phyloP scores from a whole-genome alignment of 78 protist species.

The Polysphondylium violaceum region DNA sequence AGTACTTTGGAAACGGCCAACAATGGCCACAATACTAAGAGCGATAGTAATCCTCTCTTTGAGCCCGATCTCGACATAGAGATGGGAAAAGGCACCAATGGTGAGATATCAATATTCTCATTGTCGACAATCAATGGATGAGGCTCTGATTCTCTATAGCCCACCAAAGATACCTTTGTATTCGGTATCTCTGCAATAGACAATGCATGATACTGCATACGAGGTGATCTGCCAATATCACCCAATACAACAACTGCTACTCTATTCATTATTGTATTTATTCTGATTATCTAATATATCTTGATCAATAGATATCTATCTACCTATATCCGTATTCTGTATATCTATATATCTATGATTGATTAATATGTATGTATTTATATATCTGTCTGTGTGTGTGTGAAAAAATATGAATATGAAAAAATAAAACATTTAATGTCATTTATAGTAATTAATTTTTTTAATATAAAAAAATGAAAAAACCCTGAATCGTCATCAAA shows the following conservation, averaged over 20 bases:
- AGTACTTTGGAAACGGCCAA: constrained; percentile 25
- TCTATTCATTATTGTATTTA: constrained; percentile 1
- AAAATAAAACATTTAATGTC: too few relatives aligned
- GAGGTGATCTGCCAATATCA: constrained; percentile 97
- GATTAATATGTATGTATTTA: too few relatives aligned
- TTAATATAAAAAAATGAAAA: too few relatives aligned
- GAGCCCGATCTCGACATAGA: constrained; percentile 1
- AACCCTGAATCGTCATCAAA: too few relatives aligned
- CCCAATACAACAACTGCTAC: constrained; percentile 97
- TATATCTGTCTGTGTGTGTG: too few relatives aligned
- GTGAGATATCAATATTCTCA: not conserved
- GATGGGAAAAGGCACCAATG: constrained; percentile 25
- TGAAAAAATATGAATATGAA: too few relatives aligned
- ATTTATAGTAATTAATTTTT: too few relatives aligned
- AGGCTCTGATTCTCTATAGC: constrained; percentile 42
- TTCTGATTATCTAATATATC: too few relatives aligned
- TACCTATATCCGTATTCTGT: too few relatives aligned
- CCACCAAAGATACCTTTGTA: constrained; percentile 45
- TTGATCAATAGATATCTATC: too few relatives aligned
- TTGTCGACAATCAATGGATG: constrained; percentile 29
- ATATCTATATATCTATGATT: too few relatives aligned
- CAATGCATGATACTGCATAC: constrained; percentile 97
- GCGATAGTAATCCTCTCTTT: not conserved
- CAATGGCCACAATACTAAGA: constrained; percentile 20
- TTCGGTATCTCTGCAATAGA: constrained; percentile 64